Evolutionary conservation across 208 protist genomes (phyloP), one percentile per base, ranked within the genome.

Genomic region (Wallacemonas sp.): DNA sequence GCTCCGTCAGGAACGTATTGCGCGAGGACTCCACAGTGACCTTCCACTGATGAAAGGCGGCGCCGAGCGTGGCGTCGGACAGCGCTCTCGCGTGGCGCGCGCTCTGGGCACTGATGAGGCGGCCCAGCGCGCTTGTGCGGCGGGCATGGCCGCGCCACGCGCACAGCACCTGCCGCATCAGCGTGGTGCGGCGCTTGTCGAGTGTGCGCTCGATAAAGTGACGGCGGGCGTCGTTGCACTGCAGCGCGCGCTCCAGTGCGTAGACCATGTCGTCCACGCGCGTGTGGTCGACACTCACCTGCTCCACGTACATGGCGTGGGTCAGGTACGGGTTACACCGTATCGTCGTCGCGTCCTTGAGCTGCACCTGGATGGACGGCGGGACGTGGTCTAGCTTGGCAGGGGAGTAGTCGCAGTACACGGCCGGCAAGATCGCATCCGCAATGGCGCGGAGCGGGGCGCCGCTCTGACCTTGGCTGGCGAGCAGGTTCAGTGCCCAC

Each of bases 321-420:
- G 87, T 91, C 31, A 95, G 89, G 70, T 82, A 93, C 7, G 90
- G 86, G 67, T 95, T 95, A 63, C 82, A 61, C 25, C 64, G 66
- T 28, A 93, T 32, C 1, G 67, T 77, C 77, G 33, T 64, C 66
- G 20, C 41, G 36, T 89, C 82, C 18, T 48, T 69, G 54, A 91
- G 54, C 45, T 92, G 77, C 44, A 74, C 54, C 46, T 84, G 79
- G 63, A 95, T 77, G 20, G 84, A 73, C 36, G 84, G 62, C 2
- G 86, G 74, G 8, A 77, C 76, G 20, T 62, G 70, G 25, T 71
- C 63, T 2, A 90, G 70, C 28, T 55, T 38, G 31, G 50, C 65
- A 3, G 77, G 76, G 33, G 72, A 49, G 72, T 89, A 95, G n/a
- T 90, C 57, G 46, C 79, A 87, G 72, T 92, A 95, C 12, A 95